Conservation (phyloP, 2,329 filamentous ascomycete species). For the Botryotinia narcissicola region DNA sequence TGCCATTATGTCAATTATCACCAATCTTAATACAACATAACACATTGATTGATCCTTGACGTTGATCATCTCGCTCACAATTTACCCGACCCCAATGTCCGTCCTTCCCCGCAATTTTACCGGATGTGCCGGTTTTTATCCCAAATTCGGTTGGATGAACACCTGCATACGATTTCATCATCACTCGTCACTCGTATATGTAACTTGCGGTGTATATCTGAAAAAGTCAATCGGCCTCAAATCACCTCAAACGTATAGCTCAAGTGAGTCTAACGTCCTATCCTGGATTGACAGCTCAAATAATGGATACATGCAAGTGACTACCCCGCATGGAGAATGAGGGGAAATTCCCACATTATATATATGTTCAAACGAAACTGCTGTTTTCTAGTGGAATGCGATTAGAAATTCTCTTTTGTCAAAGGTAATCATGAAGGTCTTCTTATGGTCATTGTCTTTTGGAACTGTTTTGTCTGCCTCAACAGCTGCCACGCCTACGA, state of each 20-base stretch:
- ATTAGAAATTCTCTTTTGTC: neutral
- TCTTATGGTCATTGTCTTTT: slow-evolving; percentile 9
- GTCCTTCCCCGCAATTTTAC: slow-evolving; percentile 2
- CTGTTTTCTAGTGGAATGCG: neutral
- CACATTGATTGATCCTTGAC: neutral
- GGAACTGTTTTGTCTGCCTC: neutral
- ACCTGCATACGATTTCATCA: neutral
- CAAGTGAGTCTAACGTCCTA: neutral
- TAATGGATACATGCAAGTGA: neutral
- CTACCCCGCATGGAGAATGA: slow-evolving; percentile 1
- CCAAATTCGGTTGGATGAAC: neutral
- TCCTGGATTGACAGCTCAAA: slow-evolving; percentile 4
- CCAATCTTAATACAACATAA: neutral
- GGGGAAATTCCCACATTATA: neutral
- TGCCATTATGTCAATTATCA: neutral
- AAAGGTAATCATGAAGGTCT: slow-evolving; percentile 11
- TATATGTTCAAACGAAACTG: neutral
- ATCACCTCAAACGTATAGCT: neutral
- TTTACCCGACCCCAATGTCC: neutral
- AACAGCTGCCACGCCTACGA: neutral
- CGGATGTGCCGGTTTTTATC: too few species aligned
- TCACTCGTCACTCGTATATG: neutral
- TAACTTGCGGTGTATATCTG: neutral
- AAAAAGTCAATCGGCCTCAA: neutral
- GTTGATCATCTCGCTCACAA: slow-evolving; percentile 8